phyloP scores from a whole-genome alignment of 176 grass and related monocot genomes.

The Aegilops sharonensis region DNA sequence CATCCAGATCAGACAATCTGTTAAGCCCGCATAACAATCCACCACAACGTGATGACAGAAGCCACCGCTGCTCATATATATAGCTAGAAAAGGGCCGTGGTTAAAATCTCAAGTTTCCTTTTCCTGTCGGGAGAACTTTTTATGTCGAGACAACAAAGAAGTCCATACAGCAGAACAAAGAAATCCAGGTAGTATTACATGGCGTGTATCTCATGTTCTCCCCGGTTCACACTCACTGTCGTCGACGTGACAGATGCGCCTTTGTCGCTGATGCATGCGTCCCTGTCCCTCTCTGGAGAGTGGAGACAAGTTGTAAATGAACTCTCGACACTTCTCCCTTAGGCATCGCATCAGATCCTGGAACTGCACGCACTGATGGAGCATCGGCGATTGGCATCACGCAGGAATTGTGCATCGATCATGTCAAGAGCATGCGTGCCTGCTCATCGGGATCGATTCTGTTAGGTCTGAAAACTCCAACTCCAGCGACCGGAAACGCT shows the following conservation, averaged over 20 bases:
- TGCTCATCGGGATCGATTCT: background rate
- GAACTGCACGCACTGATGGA: background rate
- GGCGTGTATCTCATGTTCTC: background rate
- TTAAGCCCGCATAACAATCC: background rate
- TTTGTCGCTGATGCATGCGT: background rate
- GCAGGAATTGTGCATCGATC: background rate
- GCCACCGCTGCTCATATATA: no score
- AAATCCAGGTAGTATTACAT: background rate
- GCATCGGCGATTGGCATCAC: background rate
- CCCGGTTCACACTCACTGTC: background rate
- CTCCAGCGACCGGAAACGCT: background rate
- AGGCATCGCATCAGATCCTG: background rate
- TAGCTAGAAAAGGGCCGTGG: background rate
- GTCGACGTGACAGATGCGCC: background rate
- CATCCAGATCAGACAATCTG: background rate
- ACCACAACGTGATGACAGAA: background rate
- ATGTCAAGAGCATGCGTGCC: background rate
- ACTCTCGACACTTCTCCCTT: background rate
- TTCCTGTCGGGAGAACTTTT: background rate
- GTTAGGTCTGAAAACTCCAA: background rate
- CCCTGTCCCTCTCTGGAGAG: background rate
- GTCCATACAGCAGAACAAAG: background rate
- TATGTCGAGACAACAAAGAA: background rate
- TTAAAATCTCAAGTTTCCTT: background rate
- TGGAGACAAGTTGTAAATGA: no score